Evolutionary conservation across 805 yeast species (phyloP), one percentile per base, ranked within the genome.

Genomic region (Kregervanrija fluxuum): DNA sequence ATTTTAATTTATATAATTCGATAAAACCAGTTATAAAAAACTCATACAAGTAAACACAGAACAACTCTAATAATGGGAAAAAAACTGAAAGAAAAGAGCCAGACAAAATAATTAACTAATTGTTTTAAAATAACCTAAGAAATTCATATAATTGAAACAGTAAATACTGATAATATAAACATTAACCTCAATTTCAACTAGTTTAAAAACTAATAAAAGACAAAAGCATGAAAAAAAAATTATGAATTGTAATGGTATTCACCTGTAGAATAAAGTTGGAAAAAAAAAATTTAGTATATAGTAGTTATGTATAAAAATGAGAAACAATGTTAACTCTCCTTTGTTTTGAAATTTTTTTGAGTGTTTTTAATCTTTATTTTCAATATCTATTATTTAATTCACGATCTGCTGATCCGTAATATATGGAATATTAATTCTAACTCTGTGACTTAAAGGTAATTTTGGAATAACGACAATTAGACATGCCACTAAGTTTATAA

Each of bases 401-500:
- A 62, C 55, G 30, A 61, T 56, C 41, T 60, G 65, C 43, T 60
- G 66, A 47, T 62, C 65, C 11, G 75, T 70, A 39, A 74, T 59
- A 44, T 69, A 70, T 13, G 80, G 79, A 43, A 74, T 72, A 37
- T 72, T 68, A 35, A 85, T 83, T 70, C 95, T 79, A 55, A 85
- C 72, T 61, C 91, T 75, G 64, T 85, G 93, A 44, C 88, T 74
- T 42, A 78, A 71, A 28, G 98, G 96, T 55, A 91, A 73, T 62
- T 91, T 91, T 43, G 99, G 98, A 38, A 91, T 75, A 33, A 91
- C 95, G 30, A 89, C 95, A 51, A 89, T 71, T 43, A 90, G 70
- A 58, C 96, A 86, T 41, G 91, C 82, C 38, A 83, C 70, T 5
- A 86, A 79, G 65, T 93, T 91, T 54, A 86, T 72, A 14, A 86